Evolutionary conservation across 2,329 filamentous ascomycete genomes (phyloP).

Genomic region (Ophiostoma himal-ulmi): DNA sequence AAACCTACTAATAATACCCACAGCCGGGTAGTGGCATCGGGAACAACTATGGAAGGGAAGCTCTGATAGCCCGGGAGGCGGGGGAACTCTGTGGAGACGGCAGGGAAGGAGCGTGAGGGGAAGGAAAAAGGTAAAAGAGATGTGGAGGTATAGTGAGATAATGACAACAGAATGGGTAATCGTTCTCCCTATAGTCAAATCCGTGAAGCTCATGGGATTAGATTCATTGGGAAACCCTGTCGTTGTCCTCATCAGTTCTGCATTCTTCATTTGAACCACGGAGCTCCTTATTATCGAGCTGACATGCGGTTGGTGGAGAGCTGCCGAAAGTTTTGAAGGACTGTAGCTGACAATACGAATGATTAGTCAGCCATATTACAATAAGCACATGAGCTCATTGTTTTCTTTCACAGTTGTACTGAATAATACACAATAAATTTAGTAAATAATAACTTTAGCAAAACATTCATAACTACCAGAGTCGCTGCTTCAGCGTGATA

Average conservation of each 20-base stretch:
- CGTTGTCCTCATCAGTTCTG: too few relatives aligned
- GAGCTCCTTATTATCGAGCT: too few relatives aligned
- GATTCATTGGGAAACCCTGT: too few relatives aligned
- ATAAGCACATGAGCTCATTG: too few relatives aligned
- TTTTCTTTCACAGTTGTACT: too few relatives aligned
- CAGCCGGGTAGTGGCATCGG: conserved; percentile 19
- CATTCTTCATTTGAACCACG: too few relatives aligned
- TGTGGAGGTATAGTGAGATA: not conserved
- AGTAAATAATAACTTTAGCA: not conserved
- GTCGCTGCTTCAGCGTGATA: not conserved
- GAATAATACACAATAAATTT: too few relatives aligned
- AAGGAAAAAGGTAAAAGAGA: not conserved
- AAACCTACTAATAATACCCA: not conserved
- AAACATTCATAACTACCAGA: not conserved
- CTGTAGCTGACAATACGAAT: too few relatives aligned
- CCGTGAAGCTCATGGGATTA: too few relatives aligned
- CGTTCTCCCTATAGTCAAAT: not conserved
- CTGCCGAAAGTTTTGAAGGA: too few relatives aligned
- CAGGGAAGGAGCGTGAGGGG: not conserved
- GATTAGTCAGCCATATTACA: too few relatives aligned
- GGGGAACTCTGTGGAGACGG: conserved; percentile 17
- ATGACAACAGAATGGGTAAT: not conserved
- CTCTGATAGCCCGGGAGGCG: conserved; percentile 16
- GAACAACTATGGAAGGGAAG: conserved; percentile 8
- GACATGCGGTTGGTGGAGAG: too few relatives aligned